phyloP scores from a whole-genome alignment of 306 rosid genomes.

The Vigna reflexopilosa region DNA sequence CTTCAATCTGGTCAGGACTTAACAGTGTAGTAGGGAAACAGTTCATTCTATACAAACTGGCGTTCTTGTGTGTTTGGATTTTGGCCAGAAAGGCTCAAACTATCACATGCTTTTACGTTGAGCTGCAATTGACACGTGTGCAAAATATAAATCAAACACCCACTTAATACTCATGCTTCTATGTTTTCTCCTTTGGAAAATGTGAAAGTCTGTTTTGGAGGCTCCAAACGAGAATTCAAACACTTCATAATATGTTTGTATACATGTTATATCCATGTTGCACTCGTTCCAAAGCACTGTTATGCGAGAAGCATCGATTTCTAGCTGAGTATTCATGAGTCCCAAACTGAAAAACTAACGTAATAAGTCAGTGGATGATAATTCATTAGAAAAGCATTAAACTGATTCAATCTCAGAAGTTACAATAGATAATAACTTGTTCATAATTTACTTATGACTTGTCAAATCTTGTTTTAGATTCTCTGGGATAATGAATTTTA shows the following conservation, averaged over 20 bases:
- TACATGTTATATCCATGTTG: too few species aligned
- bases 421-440: constrained; percentile 14
- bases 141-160: too few species aligned
- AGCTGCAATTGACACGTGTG: too few species aligned
- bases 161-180: not conserved
- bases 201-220: not conserved
- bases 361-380: constrained; percentile 24
- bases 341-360: too few species aligned
- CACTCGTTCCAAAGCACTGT: too few species aligned
- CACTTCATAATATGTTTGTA: too few species aligned
- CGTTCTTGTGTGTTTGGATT: not conserved
- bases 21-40: not conserved
- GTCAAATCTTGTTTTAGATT: constrained; percentile 15
- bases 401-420: constrained; percentile 28
- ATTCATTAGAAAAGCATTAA: constrained; percentile 24
- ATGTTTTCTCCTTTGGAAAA: not conserved
- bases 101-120: too few species aligned
- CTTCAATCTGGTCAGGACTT: constrained; percentile 20
- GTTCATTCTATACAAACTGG: not conserved
- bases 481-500: constrained; percentile 10
- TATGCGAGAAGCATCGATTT: too few species aligned
- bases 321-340: too few species aligned
- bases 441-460: constrained; percentile 1
- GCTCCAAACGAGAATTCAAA: not conserved
- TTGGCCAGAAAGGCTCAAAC: too few species aligned